phyloP scores from a whole-genome alignment of 2,329 filamentous ascomycete genomes.

The Epicoccum sorghinum region DNA sequence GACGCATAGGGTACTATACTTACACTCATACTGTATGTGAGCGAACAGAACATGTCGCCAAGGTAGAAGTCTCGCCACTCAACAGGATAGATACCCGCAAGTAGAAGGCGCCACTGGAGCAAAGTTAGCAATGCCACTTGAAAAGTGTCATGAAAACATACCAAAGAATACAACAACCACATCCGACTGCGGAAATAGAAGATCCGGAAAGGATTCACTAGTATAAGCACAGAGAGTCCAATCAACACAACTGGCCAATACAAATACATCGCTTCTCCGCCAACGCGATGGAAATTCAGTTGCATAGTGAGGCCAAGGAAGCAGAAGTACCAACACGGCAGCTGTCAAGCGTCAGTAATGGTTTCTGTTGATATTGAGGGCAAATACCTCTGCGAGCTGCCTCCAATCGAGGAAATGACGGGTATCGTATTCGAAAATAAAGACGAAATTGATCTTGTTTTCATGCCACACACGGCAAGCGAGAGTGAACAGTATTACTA shows the following conservation, averaged over 20 bases:
- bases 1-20: conserved; percentile 45
- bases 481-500: conserved; percentile 84
- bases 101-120: conserved; percentile 76
- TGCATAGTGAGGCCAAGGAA: conserved; percentile 80
- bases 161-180: conserved; percentile 91
- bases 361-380: fast-evolving
- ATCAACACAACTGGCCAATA: conserved; percentile 89
- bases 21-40: conserved; percentile 88
- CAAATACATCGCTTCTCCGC: conserved; percentile 71
- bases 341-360: conserved; percentile 49
- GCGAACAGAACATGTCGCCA: conserved; percentile 95
- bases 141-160: conserved; percentile 53
- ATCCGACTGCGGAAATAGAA: conserved; percentile 77
- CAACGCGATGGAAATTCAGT: conserved; percentile 81
- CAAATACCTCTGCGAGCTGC: conserved; percentile 72
- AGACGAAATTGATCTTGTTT: conserved; percentile 92
- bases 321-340: conserved; percentile 84
- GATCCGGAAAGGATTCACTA: conserved; percentile 77
- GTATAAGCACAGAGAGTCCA: conserved; percentile 66
- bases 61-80: conserved; percentile 98
- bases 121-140: background rate
- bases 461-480: conserved; percentile 82
- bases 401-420: conserved; percentile 88
- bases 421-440: conserved; percentile 95
- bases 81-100: conserved; percentile 88